Evolutionary conservation across 2,329 filamentous ascomycete species (phyloP), one percentile per base, ranked within the genome.

Genomic region (Dryadomyces sulphureus): DNA sequence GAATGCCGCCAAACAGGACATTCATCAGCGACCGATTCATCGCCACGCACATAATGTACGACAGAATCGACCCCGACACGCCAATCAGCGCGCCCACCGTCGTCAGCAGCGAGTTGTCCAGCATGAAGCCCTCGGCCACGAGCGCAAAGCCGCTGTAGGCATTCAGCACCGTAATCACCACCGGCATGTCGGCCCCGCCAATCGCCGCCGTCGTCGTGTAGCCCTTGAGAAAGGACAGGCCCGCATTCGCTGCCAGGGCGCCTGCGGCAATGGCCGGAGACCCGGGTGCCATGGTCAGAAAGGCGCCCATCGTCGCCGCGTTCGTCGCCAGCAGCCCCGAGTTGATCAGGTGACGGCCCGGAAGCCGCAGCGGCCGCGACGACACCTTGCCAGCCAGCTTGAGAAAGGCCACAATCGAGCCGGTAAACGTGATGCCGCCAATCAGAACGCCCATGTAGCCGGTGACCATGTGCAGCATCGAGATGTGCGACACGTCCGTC

Each of bases 11-110:
- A 53, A 94, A 94, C 0, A 94, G 67, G 0, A 94, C 88, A 52
- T 94, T 94, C 2, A 81, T 83, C n/a, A 94, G 69, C 0, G 83
- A 88, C 12, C 87, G 75, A 53, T 94, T 94, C 88, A 94, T 94
- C 17, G 86, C 87, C 4, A 89, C 80, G 53, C 88, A 94, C 72
- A 77, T 79, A 54, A 92, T 84, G 61, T 90, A 90, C 0, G 85
- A 92, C 6, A 94, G 73, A 51, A 94, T 93, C 0, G 84, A 92
- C 46, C 88, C 88, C 12, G 82, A 89, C 2, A 92, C 85, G 39
- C 88, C 88, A 38, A 94, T 94, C 2, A 94, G 68, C 0, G 86
- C 85, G 3, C 88, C 87, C 3, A 94, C 82, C 0, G 83, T 88
- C 0, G 86, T 93, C 1, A 94, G 69, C 1, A 94, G 70, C 0